Base-by-base conservation (phyloP, 257 asterid genomes). In the Penstemon davidsonii region DNA sequence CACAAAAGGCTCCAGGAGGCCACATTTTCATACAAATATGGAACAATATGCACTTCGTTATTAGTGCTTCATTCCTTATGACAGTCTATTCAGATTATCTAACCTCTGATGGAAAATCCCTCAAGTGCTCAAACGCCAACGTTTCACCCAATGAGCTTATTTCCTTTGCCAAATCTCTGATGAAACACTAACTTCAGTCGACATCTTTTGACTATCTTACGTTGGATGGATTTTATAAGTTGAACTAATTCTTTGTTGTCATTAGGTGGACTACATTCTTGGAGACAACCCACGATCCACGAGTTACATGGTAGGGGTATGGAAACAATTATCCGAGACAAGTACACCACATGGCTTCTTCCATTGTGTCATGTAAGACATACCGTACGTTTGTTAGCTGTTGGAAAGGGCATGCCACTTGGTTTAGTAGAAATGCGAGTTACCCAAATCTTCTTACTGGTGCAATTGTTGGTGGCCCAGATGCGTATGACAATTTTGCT, bases 211-310 rank as follows among this genome's bases (percentile, higher is more conserved):
- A 6, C 12, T 36, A 58, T 19, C 11, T 38, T 40, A 49, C 5
- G 3, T 33, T 37, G 7, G 5, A 12, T 5, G 58, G 10, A 12
- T 8, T 51, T 15, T 49, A 11, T 4, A 38, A 6, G n/a, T 19
- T 13, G 11, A 9, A 19, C 66, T 74, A 46, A 46, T 15, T 67
- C n/a, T 50, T 11, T 68, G 9, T 64, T 52, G 45, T 42, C 9
- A 0, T 6, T 50, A 93, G 96, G 97, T 91, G 69, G 97, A 94
- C 56, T 94, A 94, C 82, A 88, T 94, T 68, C 92, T 94, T 33
- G 99, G 99, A 59, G 96, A 94, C 76, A 94, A 91, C 70, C 99
- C 99, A 19, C 89, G 99, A 44, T 97, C 96, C 41, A 91, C 99
- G 39, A 94, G 99, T 79, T 94, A 91, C 87, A 87, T 94, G 97